phyloP scores from a whole-genome alignment of 78 protist species.

The Paulinella micropora region DNA sequence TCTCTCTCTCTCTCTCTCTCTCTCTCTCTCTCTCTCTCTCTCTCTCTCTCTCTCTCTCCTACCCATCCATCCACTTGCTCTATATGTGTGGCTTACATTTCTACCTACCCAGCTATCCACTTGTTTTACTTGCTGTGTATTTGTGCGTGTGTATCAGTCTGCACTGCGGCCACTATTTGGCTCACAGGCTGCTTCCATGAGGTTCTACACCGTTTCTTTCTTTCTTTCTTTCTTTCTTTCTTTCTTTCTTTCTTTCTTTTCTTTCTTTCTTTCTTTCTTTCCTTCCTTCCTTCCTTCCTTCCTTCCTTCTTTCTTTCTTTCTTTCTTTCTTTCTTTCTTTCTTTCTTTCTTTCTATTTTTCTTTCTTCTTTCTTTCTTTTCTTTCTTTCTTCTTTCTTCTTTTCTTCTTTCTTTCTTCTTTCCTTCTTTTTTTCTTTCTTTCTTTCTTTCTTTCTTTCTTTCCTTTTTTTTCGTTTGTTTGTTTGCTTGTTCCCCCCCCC shows the following conservation, averaged over 20 bases:
- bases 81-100: too few species aligned
- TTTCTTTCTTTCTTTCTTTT: not conserved
- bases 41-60: too few species aligned
- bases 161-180: too few species aligned
- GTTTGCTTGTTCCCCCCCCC: too few species aligned
- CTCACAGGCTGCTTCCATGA: too few species aligned
- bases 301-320: not conserved
- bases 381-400: not conserved
- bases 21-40: too few species aligned
- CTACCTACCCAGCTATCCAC: too few species aligned
- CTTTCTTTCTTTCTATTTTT: not conserved
- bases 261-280: not conserved
- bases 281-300: not conserved
- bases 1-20: too few species aligned
- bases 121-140: too few species aligned
- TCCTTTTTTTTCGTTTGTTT: too few species aligned
- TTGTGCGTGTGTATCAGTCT: too few species aligned
- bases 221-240: not conserved
- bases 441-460: not conserved
- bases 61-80: too few species aligned
- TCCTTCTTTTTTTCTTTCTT: not conserved
- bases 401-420: not conserved
- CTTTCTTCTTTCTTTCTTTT: not conserved
- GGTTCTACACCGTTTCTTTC: not conserved
- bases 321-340: not conserved